These are phyloP conservation scores for Suaeda aralocaspica DNA, from an alignment of 148 eudicot species.

Conservation along the genomic window DNA sequence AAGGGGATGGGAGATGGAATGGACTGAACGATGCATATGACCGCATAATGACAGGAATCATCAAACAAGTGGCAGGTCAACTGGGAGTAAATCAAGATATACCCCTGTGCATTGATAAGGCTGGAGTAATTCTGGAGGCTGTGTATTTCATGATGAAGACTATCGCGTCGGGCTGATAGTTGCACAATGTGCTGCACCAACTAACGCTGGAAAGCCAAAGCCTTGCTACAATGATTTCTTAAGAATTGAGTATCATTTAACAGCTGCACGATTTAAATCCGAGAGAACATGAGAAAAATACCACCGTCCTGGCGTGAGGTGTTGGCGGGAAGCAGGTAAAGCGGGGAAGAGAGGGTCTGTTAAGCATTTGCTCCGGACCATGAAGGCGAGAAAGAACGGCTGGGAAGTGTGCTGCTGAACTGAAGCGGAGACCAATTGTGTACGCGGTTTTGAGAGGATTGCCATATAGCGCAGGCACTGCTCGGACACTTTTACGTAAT, in stretches of 20 bases:
- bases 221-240: no score
- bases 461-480: background rate
- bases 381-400: constrained; percentile 59
- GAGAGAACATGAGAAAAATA: no score
- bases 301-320: constrained; percentile 38
- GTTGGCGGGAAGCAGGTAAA: constrained; percentile 77
- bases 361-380: constrained; percentile 65
- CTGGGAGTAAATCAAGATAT: background rate
- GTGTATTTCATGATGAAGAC: no score
- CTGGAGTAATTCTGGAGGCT: no score
- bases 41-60: background rate
- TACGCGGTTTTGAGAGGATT: background rate
- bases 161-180: no score
- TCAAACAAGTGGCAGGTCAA: background rate
- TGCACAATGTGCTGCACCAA: no score
- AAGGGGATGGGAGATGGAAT: no score
- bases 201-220: no score
- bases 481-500: background rate
- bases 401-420: constrained; percentile 84
- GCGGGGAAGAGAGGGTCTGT: constrained; percentile 81
- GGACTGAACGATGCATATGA: no score
- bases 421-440: constrained; percentile 46
- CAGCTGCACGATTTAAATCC: no score
- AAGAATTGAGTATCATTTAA: no score
- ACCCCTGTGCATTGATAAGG: background rate